phyloP scores from a whole-genome alignment of 139 green algal species.

The Deuterostichococcus epilithicus region DNA sequence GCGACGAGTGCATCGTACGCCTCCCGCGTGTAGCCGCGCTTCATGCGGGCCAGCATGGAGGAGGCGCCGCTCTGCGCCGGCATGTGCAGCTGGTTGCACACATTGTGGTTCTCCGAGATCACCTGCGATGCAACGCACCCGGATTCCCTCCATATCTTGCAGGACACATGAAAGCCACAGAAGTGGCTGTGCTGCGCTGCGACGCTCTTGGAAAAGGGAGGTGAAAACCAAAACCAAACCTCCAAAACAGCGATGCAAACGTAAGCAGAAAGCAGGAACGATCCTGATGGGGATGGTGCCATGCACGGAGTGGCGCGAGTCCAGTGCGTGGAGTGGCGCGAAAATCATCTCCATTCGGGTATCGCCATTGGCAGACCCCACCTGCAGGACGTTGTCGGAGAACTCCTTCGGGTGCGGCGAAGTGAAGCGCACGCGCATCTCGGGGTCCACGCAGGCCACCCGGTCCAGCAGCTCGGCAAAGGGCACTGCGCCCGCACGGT shows the following conservation, averaged over 20 bases:
- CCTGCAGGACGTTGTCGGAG: constrained; percentile 64
- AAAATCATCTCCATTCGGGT: neutral
- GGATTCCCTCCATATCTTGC: neutral
- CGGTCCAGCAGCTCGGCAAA: constrained; percentile 81
- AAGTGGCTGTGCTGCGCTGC: neutral
- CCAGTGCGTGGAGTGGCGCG: no score
- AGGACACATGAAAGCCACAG: neutral
- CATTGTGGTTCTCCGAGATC: constrained; percentile 64
- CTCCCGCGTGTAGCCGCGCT: constrained; percentile 75
- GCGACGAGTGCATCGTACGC: constrained; percentile 81
- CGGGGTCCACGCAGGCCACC: constrained; percentile 62
- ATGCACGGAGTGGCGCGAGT: no score
- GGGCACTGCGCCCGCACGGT: constrained; percentile 38
- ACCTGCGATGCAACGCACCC: constrained; percentile 26
- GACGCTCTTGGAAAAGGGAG: neutral
- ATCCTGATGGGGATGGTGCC: no score
- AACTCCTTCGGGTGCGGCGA: constrained; percentile 89
- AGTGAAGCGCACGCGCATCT: constrained; percentile 91
- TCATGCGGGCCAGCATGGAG: constrained; percentile 71
- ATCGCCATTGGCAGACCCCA: constrained; percentile 7
- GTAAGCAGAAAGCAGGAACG: no score
- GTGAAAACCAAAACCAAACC: neutral
- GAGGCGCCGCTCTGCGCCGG: constrained; percentile 81
- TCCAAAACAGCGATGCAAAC: no score
- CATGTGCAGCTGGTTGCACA: constrained; percentile 88